These are phyloP conservation scores for Stylosanthes scabra DNA, from an alignment of 331 rosid genomes.

Conservation along the genomic window DNA sequence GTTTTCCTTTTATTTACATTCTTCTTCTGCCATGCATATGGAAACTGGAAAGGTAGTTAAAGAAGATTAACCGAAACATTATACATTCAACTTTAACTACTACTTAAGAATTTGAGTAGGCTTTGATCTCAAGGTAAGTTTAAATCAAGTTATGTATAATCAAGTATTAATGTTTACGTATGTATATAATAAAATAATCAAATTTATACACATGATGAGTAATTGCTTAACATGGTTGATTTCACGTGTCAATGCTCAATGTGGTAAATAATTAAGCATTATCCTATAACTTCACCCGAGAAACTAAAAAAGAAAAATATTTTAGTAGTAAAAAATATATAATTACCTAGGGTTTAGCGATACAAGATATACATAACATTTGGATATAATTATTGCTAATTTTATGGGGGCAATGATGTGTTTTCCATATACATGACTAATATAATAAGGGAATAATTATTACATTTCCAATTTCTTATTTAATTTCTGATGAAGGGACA, in stretches of 20 bases:
- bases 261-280: not conserved
- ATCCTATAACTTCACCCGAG: not conserved
- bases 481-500: not conserved
- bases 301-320: not conserved
- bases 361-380: no score
- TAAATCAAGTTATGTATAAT: not conserved
- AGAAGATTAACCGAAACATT: slow-evolving; percentile 1
- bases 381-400: not conserved
- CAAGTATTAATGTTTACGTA: no score
- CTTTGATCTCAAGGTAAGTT: slow-evolving; percentile 11
- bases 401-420: slow-evolving; percentile 20
- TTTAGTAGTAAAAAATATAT: not conserved
- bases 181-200: no score
- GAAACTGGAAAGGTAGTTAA: not conserved
- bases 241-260: no score
- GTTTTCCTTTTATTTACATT: not conserved
- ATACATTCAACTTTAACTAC: not conserved
- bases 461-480: no score
- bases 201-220: no score
- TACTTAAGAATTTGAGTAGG: slow-evolving; percentile 28
- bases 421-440: not conserved
- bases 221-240: no score
- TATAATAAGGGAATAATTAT: not conserved
- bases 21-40: not conserved
- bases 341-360: not conserved